Evolutionary conservation across 148 eudicot genomes (phyloP).

Genomic region (Rhododendron henanense): DNA sequence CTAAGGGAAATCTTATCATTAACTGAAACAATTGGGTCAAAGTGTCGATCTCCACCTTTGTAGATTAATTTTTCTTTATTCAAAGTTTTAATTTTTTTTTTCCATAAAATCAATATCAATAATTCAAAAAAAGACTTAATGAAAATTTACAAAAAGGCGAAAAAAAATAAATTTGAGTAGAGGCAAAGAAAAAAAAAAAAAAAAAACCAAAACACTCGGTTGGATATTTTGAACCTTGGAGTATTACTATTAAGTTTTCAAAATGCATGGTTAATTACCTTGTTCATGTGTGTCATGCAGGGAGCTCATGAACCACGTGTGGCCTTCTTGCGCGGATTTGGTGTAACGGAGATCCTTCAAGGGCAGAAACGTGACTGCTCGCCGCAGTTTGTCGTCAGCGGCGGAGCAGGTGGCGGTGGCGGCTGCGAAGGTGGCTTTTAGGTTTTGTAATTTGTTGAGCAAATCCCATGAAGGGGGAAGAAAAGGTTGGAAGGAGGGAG

Average conservation of each 20-base stretch:
- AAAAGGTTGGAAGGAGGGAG: background rate
- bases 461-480: conserved; percentile 12
- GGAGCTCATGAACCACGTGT: conserved; percentile 96
- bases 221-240: no score
- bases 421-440: background rate
- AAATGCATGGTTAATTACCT: conserved; percentile 18
- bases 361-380: conserved; percentile 63
- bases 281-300: conserved; percentile 51
- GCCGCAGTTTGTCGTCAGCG: conserved; percentile 35
- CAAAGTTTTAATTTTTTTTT: background rate
- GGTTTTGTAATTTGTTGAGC: background rate
- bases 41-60: no score
- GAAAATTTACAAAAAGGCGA: no score
- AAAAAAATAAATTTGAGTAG: no score
- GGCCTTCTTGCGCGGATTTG: conserved; percentile 42
- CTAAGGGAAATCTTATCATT: no score
- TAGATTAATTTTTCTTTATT: no score
- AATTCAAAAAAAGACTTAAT: no score
- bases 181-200: no score
- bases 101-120: no score
- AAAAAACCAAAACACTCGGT: no score
- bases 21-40: no score
- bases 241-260: background rate
- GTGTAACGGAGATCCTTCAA: conserved; percentile 62
- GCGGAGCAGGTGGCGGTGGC: background rate